A percentile compares a stretch with the other conserved stretches of the same genome.
Conservation (phyloP, 352 stramenopile species). For the Blastocystis sp. region DNA sequence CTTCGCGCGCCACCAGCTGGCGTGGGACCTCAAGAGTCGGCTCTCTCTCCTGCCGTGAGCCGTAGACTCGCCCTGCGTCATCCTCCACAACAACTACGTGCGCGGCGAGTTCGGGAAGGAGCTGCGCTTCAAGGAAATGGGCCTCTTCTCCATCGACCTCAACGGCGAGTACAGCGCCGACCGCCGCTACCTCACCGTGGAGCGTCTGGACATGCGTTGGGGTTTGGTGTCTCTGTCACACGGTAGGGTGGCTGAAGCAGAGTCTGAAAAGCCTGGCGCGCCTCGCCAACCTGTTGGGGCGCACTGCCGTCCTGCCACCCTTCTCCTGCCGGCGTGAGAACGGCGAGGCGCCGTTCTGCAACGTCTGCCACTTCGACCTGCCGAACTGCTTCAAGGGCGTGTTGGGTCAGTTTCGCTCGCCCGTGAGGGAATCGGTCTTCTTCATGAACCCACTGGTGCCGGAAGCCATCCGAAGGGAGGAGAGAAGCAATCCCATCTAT, state of each 20-base stretch:
- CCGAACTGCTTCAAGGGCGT: slow-evolving; percentile 2
- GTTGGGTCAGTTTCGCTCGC: neutral
- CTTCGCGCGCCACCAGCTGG: slow-evolving; percentile 18
- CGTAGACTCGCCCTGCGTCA: neutral
- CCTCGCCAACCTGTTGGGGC: slow-evolving; percentile 34
- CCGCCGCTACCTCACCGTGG: neutral
- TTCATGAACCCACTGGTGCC: neutral
- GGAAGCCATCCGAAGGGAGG: neutral
- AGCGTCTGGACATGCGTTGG: neutral
- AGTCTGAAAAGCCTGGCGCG: neutral
- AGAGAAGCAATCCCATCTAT: neutral
- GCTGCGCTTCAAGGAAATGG: slow-evolving; percentile 53
- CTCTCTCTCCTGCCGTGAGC: neutral
- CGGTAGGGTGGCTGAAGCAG: neutral
- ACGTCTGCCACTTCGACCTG: slow-evolving; percentile 21
- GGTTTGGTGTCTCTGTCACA: neutral
- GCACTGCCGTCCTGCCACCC: slow-evolving; percentile 7
- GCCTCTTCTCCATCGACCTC: slow-evolving; percentile 10
- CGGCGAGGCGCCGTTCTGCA: neutral
- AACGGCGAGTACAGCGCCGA: slow-evolving; percentile 4
- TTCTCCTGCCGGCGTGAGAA: slow-evolving; percentile 19
- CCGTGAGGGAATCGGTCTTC: neutral
- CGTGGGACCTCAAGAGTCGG: slow-evolving; percentile 17
- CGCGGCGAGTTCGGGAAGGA: slow-evolving; percentile 21
- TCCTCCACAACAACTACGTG: slow-evolving; percentile 63